Base-by-base conservation (phyloP, 495 filamentous ascomycete genomes). In the Talaromyces ruber region DNA sequence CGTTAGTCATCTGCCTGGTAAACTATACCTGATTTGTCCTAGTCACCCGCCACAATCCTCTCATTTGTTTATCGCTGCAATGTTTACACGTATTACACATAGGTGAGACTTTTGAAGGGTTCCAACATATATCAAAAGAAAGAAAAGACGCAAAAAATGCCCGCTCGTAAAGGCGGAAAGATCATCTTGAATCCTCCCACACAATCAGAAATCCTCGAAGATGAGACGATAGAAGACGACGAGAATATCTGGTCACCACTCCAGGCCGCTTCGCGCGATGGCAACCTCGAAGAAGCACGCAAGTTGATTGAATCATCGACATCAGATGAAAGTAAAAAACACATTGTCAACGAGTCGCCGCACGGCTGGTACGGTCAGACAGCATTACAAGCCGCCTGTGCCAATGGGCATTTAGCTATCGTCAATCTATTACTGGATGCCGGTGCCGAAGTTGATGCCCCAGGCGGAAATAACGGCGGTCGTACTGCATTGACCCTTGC, bases 361-460 rank as follows among this genome's bases (percentile, higher is more conserved):
- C 59, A 60, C 18, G 59, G 59, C 39, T 60, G 59, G 59, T 60
- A 60, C 26, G 59, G 59, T 12, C 59, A 60, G 24, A 68, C 14
- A 58, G 70, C 21, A 58, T 65, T 55, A 61, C 68, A 7, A 76
- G 69, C 52, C 76, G 78, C 50, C 68, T 68, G 52, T 81, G 82
- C 16, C 74, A 79, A 8, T 63, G 64, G 54, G 78, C 70, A 65
- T 81, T 81, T 53, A 8, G 22, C 14, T 21, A 58, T 64, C 21
- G 63, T 64, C 3, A 34, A 62, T 37, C 28, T 58, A 18, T 32
- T 64, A n/a, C 51, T 64, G 4, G 51, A 62, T 21, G 50, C 59
- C 16, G 60, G 63, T 25, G 63, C 63, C 1, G 60, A 62, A 18
- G 60, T 64, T 29, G 32, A 64, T 62, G 51, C 58, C 22, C 34